Conservation (phyloP, 1,284 basidiomycete genomes). For the Melampsora americana region DNA sequence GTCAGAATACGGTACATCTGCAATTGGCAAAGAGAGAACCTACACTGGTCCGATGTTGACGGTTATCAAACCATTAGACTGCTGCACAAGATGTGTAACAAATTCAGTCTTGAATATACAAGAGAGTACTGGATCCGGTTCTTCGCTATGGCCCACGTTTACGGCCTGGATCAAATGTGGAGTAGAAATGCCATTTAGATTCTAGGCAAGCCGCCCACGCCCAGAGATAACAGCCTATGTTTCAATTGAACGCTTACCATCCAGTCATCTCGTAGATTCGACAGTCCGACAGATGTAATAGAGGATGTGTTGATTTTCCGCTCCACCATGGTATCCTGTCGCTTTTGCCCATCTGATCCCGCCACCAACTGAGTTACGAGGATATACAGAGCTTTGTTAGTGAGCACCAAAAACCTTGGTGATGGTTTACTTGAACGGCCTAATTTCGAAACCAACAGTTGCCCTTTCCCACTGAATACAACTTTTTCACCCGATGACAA, state of each 20-base stretch:
- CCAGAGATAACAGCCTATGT: background rate
- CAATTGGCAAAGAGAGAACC: conserved; percentile 53
- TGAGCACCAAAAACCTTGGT: conserved; percentile 86
- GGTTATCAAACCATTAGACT: conserved; percentile 73
- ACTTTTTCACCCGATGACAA: conserved; percentile 75
- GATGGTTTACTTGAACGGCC: conserved; percentile 85
- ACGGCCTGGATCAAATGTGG: conserved; percentile 58
- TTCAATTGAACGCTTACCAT: conserved; percentile 61
- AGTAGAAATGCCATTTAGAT: background rate
- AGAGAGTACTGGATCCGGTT: conserved; percentile 90
- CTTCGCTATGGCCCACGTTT: conserved; percentile 72
- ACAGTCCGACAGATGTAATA: conserved; percentile 80
- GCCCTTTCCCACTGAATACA: conserved; percentile 77
- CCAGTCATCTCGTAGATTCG: conserved; percentile 91
- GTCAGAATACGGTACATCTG: background rate
- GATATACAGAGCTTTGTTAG: conserved; percentile 83
- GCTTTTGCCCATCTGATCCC: conserved; percentile 64
- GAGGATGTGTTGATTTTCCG: conserved; percentile 84
- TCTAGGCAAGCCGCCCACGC: background rate
- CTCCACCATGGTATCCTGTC: conserved; percentile 66
- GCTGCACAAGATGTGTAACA: conserved; percentile 72
- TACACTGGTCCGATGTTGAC: conserved; percentile 73
- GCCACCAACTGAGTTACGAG: conserved; percentile 62
- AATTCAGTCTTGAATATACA: conserved; percentile 97
- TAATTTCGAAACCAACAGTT: conserved; percentile 81